A percentile compares a stretch with the other conserved stretches of the same genome.
Evolutionary conservation across 768 basidiomycete genomes (phyloP).

Genomic region (Saitozyma sp.): DNA sequence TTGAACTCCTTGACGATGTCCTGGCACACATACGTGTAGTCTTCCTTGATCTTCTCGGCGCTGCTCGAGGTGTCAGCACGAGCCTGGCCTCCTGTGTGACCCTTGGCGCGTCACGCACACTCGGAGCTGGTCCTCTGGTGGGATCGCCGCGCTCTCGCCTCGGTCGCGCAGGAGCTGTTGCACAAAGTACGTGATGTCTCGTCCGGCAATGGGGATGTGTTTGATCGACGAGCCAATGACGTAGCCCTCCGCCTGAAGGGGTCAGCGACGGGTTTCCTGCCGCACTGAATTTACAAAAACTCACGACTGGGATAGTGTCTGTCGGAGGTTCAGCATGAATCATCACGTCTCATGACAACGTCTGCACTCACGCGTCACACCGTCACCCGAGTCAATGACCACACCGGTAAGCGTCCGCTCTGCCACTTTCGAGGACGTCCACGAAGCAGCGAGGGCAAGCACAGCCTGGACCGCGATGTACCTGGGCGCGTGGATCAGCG

Average conservation of each 20-base stretch:
- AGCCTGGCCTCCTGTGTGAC: background rate
- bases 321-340: conserved; percentile 1
- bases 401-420: conserved; percentile 94
- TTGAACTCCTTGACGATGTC: conserved; percentile 98
- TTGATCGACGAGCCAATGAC: conserved; percentile 99
- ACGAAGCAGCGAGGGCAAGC: conserved; percentile 93
- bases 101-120: conserved; percentile 54
- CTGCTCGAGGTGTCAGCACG: conserved; percentile 18
- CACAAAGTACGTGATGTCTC: conserved; percentile 95
- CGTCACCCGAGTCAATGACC: conserved; percentile 98
- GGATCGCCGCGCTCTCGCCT: conserved; percentile 84
- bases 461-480: conserved; percentile 99
- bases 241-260: conserved; percentile 78
- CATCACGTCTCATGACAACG: background rate
- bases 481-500: conserved; percentile 15
- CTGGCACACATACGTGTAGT: conserved; percentile 96
- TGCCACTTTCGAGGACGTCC: conserved; percentile 84
- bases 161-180: conserved; percentile 93
- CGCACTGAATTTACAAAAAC: background rate
- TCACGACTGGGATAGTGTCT: conserved; percentile 71
- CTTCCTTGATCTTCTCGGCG: conserved; percentile 93
- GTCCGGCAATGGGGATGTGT: conserved; percentile 96
- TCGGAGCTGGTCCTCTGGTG: conserved; percentile 89
- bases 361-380: conserved; percentile 74
- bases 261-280: conserved; percentile 9